These are phyloP conservation scores for Ambrosia hybrid DNA, from an alignment of 140 eudicot genomes.

Conservation along the genomic window DNA sequence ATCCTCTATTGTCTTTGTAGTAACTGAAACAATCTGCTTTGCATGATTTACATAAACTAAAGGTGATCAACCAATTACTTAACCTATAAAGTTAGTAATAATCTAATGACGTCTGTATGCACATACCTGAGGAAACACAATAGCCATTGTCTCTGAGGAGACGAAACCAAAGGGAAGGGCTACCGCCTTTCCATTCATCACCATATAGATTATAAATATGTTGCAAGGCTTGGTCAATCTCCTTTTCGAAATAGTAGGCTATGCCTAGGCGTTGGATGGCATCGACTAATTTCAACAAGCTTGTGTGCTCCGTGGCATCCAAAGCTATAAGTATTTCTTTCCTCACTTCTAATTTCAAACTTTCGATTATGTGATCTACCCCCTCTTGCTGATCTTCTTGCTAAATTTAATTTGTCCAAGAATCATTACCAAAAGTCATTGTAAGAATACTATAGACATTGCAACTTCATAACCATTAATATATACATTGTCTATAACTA, in stretches of 20 bases:
- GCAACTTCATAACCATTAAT: too few species aligned
- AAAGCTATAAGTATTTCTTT: slow-evolving; percentile 4
- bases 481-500: too few species aligned
- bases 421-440: not conserved
- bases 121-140: slow-evolving; percentile 12
- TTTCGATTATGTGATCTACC: not conserved
- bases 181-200: not conserved
- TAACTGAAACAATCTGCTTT: not conserved
- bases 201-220: slow-evolving; percentile 6
- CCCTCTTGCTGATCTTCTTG: not conserved
- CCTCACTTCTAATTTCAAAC: slow-evolving; percentile 11
- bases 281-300: slow-evolving; percentile 1
- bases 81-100: not conserved
- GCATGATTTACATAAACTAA: not conserved
- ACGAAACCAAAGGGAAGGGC: slow-evolving; percentile 17
- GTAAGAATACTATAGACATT: too few species aligned
- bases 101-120: not conserved
- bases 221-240: not conserved
- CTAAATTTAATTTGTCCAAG: slow-evolving; percentile 6
- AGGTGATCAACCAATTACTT: not conserved
- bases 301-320: not conserved
- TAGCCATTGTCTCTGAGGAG: slow-evolving; percentile 18
- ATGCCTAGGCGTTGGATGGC: not conserved
- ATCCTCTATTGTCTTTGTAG: not conserved
- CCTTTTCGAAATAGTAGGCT: slow-evolving; percentile 1